Percentiles rank a stretch among this genome's conserved stretches.
Evolutionary conservation across 1,284 basidiomycete species (phyloP).

Genomic region (Phenoliferia sp.): DNA sequence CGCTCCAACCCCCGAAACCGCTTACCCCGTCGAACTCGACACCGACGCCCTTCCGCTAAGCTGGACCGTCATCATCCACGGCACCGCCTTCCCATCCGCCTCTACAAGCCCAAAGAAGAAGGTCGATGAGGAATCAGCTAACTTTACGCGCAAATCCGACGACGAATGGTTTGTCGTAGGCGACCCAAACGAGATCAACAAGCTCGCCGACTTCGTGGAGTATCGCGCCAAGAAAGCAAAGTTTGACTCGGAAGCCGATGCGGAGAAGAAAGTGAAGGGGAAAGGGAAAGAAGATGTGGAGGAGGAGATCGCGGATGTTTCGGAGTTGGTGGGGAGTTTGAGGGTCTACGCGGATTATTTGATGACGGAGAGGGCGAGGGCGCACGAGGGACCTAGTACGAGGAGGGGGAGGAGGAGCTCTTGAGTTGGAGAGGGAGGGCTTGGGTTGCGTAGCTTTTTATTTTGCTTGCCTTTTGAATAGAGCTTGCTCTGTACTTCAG

Average conservation of each 20-base stretch:
- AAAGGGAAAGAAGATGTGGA: not conserved
- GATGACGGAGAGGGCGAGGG: not conserved
- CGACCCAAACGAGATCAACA: not conserved
- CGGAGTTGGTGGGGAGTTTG: not conserved
- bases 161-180: not conserved
- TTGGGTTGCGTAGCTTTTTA: too few relatives aligned
- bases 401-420: not conserved
- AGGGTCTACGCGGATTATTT: not conserved
- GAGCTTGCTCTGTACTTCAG: too few relatives aligned
- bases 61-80: constrained; percentile 7
- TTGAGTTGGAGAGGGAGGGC: too few relatives aligned
- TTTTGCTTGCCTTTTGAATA: too few relatives aligned
- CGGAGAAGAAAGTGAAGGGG: not conserved
- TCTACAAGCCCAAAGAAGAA: not conserved
- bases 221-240: not conserved
- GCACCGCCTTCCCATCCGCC: not conserved
- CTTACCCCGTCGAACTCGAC: not conserved
- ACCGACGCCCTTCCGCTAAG: constrained; percentile 10
- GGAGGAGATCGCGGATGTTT: not conserved
- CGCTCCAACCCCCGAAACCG: constrained; percentile 10
- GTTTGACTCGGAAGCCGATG: not conserved
- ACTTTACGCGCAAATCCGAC: not conserved
- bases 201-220: not conserved
- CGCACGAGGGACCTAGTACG: not conserved
- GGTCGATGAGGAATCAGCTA: too few relatives aligned